phyloP scores from a whole-genome alignment of 1,284 basidiomycete genomes.

The Sporisorium sorghi region DNA sequence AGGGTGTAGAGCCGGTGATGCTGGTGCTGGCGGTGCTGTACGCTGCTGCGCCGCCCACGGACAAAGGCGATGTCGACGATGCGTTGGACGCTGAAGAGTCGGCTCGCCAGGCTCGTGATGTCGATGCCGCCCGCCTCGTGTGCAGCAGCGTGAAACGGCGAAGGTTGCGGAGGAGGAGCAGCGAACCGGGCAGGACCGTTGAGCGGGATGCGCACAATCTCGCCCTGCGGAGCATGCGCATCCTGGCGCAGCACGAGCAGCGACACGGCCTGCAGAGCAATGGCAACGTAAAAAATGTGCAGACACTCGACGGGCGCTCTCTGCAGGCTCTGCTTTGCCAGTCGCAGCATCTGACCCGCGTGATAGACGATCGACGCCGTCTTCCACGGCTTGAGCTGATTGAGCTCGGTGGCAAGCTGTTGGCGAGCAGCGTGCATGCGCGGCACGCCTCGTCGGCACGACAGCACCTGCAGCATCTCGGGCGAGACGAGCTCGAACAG shows the following conservation, averaged over 20 bases:
- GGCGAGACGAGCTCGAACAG: slow-evolving; percentile 20
- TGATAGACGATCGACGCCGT: slow-evolving; percentile 16
- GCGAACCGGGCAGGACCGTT: slow-evolving; percentile 6
- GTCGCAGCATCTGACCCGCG: slow-evolving; percentile 19
- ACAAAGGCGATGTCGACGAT: slow-evolving; percentile 16
- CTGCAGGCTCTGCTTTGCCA: slow-evolving; percentile 24
- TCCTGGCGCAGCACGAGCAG: slow-evolving; percentile 11
- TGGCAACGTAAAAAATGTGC: slow-evolving; percentile 26
- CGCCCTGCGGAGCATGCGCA: background rate
- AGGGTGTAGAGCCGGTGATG: background rate
- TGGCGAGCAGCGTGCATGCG: slow-evolving; percentile 24
- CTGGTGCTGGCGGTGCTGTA: slow-evolving; percentile 11
- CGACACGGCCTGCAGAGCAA: slow-evolving; percentile 22
- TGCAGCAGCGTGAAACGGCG: too few species aligned
- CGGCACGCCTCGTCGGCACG: slow-evolving; percentile 17
- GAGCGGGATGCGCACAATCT: slow-evolving; percentile 18
- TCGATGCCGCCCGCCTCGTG: background rate
- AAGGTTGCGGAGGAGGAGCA: slow-evolving; percentile 4
- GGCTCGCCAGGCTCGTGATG: background rate
- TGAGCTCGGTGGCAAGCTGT: slow-evolving; percentile 9
- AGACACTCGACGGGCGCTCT: slow-evolving; percentile 23
- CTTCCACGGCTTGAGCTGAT: slow-evolving; percentile 13
- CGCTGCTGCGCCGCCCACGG: slow-evolving; percentile 1
- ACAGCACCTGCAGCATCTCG: slow-evolving; percentile 28
- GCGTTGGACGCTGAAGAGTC: slow-evolving; percentile 2